Evolutionary conservation across 2,329 filamentous ascomycete genomes (phyloP).

Genomic region (Xylariaceae sp.): DNA sequence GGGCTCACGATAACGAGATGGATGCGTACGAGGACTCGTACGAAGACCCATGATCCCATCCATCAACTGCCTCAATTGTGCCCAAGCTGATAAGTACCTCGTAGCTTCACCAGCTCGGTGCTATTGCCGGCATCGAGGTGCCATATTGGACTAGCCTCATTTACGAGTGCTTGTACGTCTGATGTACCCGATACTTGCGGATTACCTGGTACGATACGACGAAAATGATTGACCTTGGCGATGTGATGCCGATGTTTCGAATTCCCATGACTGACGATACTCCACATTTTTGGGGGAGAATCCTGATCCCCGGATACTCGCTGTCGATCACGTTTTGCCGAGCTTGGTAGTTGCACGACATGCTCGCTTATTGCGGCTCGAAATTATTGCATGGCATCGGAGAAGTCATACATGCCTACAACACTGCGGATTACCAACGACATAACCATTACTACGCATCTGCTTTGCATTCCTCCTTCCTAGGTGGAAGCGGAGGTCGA

Average conservation of each 20-base stretch:
- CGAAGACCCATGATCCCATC: too few species aligned
- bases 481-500: conserved; percentile 12
- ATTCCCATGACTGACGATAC: not conserved
- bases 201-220: not conserved
- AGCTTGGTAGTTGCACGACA: conserved; percentile 15
- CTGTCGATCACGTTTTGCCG: conserved; percentile 15
- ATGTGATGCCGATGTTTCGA: conserved; percentile 5
- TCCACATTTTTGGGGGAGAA: not conserved
- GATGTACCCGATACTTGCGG: not conserved
- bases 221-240: not conserved
- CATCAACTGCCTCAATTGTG: not conserved
- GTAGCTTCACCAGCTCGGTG: not conserved
- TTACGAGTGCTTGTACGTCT: too few species aligned
- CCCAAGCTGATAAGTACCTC: not conserved
- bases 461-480: conserved; percentile 8
- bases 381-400: conserved; percentile 18
- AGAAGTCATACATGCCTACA: not conserved
- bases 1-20: not conserved
- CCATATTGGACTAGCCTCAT: not conserved
- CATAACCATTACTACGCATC: not conserved
- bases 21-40: not conserved
- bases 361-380: conserved; percentile 21
- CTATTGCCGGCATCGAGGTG: not conserved
- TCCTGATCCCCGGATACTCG: not conserved
- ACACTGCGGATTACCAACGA: not conserved